phyloP scores from a whole-genome alignment of 352 stramenopile species.

The Phytophthora brassicae region DNA sequence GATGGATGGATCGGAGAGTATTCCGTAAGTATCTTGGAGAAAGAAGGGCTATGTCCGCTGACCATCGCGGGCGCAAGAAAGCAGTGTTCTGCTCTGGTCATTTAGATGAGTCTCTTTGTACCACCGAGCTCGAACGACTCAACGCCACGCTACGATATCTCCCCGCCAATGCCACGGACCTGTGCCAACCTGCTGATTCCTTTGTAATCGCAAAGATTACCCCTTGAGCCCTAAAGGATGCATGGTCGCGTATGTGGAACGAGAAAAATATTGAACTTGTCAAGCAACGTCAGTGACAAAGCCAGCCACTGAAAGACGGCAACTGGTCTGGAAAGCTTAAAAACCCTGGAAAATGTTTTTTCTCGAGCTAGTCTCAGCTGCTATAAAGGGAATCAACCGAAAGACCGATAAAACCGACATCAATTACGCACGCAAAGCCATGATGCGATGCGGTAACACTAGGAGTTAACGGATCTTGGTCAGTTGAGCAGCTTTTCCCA shows the following conservation, averaged over 20 bases:
- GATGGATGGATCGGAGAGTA: too few species aligned
- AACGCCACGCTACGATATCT: too few species aligned
- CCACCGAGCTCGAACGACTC: too few species aligned
- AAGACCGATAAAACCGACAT: background rate
- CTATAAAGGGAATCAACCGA: background rate
- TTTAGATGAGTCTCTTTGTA: too few species aligned
- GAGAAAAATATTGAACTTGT: background rate
- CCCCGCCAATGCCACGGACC: background rate
- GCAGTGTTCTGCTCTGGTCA: too few species aligned
- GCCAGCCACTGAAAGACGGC: background rate
- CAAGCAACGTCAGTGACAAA: background rate
- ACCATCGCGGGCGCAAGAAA: too few species aligned
- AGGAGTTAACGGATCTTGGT: background rate
- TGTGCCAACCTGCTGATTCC: background rate
- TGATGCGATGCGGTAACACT: background rate
- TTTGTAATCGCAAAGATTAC: background rate
- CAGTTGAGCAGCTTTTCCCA: background rate
- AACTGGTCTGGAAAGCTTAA: background rate
- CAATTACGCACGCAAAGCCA: background rate
- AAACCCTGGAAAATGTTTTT: background rate
- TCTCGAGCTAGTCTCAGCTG: background rate
- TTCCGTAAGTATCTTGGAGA: too few species aligned
- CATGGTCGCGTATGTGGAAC: background rate
- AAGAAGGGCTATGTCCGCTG: too few species aligned
- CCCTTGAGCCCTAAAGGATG: too few species aligned